phyloP scores from a whole-genome alignment of 805 yeast species.

The Metschnikowia bowlesiae region DNA sequence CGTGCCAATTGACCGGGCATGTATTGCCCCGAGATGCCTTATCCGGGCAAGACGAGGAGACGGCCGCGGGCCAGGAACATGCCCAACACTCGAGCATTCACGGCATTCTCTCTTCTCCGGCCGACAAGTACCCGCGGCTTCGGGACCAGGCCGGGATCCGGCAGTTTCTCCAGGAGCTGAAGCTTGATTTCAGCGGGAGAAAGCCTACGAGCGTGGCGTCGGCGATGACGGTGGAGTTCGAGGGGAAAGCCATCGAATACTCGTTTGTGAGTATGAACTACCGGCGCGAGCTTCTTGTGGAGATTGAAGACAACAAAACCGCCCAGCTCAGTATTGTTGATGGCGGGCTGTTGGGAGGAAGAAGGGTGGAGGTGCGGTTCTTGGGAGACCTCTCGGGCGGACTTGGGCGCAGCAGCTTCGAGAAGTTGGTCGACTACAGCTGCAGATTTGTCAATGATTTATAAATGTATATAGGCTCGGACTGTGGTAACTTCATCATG shows the following conservation, averaged over 20 bases:
- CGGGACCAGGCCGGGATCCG: constrained; percentile 40
- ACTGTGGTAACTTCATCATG: too few species aligned
- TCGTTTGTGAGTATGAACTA: constrained; percentile 40
- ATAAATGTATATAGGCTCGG: constrained; percentile 5
- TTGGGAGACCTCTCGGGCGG: constrained; percentile 13
- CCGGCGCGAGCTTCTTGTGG: constrained; percentile 43
- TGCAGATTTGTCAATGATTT: constrained; percentile 15
- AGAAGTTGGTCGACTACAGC: constrained; percentile 22
- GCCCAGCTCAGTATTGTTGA: constrained; percentile 46
- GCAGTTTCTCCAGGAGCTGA: constrained; percentile 33
- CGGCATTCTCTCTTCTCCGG: constrained; percentile 17
- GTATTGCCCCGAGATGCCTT: constrained; percentile 14
- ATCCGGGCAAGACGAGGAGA: neutral
- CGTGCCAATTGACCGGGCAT: constrained; percentile 35
- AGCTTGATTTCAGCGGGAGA: constrained; percentile 39
- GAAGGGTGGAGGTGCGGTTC: constrained; percentile 36
- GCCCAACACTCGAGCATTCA: neutral
- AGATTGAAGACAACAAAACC: constrained; percentile 27
- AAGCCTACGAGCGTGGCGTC: constrained; percentile 35
- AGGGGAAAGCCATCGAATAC: constrained; percentile 39
- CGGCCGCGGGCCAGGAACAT: neutral
- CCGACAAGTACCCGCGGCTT: constrained; percentile 27
- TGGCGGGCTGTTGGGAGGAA: constrained; percentile 58
- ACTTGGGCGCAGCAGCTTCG: constrained; percentile 20
- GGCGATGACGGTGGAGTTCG: constrained; percentile 33